Percentiles rank a stretch among this genome's conserved stretches.
Conservation (phyloP, 768 basidiomycete species). For the Termitomyces sp. region DNA sequence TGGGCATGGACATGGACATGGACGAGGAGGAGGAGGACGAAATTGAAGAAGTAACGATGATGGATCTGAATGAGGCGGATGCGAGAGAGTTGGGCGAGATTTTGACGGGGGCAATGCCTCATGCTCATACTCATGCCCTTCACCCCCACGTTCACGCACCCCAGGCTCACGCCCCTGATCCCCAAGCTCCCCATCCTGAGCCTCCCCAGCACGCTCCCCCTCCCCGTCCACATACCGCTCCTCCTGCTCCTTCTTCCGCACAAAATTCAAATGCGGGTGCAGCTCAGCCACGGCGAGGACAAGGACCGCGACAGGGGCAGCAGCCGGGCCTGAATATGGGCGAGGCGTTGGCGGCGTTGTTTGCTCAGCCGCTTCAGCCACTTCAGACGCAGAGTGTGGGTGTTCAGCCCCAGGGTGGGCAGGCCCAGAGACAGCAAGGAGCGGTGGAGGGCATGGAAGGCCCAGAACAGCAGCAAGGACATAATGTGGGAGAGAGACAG, state of each 20-base stretch:
- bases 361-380: not conserved
- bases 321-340: not conserved
- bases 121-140: not conserved
- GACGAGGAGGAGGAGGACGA: not conserved
- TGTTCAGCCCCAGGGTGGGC: not conserved
- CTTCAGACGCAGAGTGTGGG: not conserved
- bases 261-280: not conserved
- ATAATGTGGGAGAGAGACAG: not conserved
- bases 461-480: not conserved
- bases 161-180: not conserved
- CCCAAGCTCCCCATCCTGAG: no score
- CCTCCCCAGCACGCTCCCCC: not conserved
- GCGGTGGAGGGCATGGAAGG: no score
- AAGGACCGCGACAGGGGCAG: not conserved
- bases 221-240: not conserved
- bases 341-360: not conserved
- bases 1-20: not conserved
- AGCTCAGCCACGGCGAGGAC: not conserved
- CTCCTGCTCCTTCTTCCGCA: not conserved
- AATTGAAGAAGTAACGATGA: not conserved
- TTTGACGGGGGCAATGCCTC: not conserved
- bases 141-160: no score
- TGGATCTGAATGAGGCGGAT: not conserved
- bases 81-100: not conserved
- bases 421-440: not conserved